phyloP scores from a whole-genome alignment of 2,329 filamentous ascomycete species.

The Diaporthe eres region DNA sequence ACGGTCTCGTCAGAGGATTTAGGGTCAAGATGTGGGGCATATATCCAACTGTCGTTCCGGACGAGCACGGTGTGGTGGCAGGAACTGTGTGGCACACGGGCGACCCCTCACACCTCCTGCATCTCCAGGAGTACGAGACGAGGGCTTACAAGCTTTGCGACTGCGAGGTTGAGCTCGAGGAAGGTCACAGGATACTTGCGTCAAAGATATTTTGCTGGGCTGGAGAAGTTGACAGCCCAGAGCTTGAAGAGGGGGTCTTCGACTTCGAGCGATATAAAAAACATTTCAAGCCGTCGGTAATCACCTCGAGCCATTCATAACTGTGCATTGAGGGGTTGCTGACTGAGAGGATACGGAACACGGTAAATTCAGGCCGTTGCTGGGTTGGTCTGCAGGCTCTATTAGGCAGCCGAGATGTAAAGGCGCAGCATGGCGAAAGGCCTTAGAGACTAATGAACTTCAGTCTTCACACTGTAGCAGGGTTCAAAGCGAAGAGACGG shows the following conservation, averaged over 20 bases:
- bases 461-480: not conserved
- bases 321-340: too few relatives aligned
- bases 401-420: not conserved
- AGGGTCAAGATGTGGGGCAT: constrained; percentile 4
- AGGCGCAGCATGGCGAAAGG: not conserved
- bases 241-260: not conserved
- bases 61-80: not conserved
- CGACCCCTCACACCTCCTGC: not conserved
- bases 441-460: too few relatives aligned
- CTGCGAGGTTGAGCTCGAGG: not conserved
- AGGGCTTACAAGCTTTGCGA: not conserved
- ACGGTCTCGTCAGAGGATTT: not conserved
- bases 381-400: not conserved
- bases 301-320: not conserved
- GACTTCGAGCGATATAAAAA: not conserved
- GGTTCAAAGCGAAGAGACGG: not conserved
- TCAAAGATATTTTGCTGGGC: constrained; percentile 9
- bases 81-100: not conserved
- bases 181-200: too few relatives aligned
- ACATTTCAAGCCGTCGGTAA: not conserved
- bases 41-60: not conserved
- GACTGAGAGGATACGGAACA: not conserved
- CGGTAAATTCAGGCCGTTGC: not conserved
- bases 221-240: not conserved
- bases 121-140: not conserved